Conservation (phyloP, 192 early-diverging fungal species). For the Coemansia erecta region DNA sequence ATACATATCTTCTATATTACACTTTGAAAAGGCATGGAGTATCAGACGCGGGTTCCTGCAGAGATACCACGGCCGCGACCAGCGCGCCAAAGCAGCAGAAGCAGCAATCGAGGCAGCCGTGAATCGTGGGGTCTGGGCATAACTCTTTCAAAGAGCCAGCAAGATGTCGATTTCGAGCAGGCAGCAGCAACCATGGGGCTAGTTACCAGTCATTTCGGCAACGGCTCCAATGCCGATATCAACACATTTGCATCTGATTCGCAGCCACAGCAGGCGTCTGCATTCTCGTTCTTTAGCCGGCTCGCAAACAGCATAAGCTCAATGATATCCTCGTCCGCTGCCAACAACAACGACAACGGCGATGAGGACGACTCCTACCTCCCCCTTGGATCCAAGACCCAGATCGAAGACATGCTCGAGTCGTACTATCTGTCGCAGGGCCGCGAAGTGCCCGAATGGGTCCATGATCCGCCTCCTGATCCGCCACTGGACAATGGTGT, state of each 20-base stretch:
- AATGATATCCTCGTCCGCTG: constrained; percentile 21
- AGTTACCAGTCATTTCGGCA: neutral
- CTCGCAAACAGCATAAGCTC: constrained; percentile 18
- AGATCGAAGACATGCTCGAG: constrained; percentile 48
- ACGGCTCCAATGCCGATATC: neutral
- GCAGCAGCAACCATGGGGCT: constrained; percentile 12
- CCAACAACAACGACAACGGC: neutral
- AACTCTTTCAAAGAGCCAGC: constrained; percentile 14
- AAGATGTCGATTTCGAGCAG: constrained; percentile 8
- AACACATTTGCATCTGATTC: neutral
- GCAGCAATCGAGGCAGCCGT: constrained; percentile 5
- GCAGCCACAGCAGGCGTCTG: constrained; percentile 4
- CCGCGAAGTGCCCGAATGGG: constrained; percentile 35
- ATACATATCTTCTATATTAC: neutral
- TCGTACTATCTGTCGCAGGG: constrained; percentile 42
- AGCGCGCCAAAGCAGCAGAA: neutral
- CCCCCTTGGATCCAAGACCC: constrained; percentile 21
- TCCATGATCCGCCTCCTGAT: constrained; percentile 33
- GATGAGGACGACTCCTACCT: neutral
- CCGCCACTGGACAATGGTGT: constrained; percentile 11
- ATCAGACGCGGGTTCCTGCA: too few species aligned
- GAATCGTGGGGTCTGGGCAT: constrained; percentile 42
- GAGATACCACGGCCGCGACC: neutral
- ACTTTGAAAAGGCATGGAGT: too few species aligned
- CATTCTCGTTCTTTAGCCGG: constrained; percentile 23